Conservation (phyloP, 768 basidiomycete genomes). For the Boletus vermiculosoides region DNA sequence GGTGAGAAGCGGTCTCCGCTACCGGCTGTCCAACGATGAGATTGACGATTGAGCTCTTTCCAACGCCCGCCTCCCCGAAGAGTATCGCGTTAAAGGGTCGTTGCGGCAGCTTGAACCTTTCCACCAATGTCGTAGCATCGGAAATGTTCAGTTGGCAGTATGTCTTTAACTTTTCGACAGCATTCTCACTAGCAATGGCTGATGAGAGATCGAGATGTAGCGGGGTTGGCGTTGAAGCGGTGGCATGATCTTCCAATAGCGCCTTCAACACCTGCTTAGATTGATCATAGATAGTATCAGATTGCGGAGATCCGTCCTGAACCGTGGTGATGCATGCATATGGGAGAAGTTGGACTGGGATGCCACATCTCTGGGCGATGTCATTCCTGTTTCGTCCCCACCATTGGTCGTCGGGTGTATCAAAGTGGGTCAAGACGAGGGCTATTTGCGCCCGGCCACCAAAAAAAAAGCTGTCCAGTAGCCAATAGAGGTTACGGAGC, state of each 20-base stretch:
- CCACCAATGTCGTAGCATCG: conserved; percentile 14
- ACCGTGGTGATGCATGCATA: conserved; percentile 22
- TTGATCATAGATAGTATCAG: conserved; percentile 1
- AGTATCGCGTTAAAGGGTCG: conserved; percentile 33
- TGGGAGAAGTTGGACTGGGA: conserved; percentile 10
- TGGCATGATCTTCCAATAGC: conserved; percentile 10
- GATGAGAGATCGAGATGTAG: conserved; percentile 20
- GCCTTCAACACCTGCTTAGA: conserved; percentile 16
- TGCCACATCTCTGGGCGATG: conserved; percentile 17
- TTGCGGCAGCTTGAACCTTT: conserved; percentile 10
- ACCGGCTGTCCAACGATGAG: conserved; percentile 30
- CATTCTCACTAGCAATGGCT: neutral
- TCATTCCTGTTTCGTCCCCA: conserved; percentile 34
- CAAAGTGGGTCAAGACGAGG: conserved; percentile 42
- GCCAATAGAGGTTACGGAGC: conserved; percentile 36
- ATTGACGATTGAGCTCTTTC: conserved; percentile 44
- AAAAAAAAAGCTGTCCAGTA: conserved; percentile 41
- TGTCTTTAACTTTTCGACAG: conserved; percentile 8
- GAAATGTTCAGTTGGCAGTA: conserved; percentile 11
- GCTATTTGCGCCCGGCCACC: conserved; percentile 35
- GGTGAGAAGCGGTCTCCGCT: conserved; percentile 26
- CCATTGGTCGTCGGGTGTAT: conserved; percentile 35
- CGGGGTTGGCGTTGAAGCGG: conserved; percentile 5
- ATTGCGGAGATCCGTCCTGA: neutral
- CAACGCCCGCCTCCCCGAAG: conserved; percentile 41